phyloP scores from a whole-genome alignment of 2,329 filamentous ascomycete genomes.

The Macrophomina tecta region DNA sequence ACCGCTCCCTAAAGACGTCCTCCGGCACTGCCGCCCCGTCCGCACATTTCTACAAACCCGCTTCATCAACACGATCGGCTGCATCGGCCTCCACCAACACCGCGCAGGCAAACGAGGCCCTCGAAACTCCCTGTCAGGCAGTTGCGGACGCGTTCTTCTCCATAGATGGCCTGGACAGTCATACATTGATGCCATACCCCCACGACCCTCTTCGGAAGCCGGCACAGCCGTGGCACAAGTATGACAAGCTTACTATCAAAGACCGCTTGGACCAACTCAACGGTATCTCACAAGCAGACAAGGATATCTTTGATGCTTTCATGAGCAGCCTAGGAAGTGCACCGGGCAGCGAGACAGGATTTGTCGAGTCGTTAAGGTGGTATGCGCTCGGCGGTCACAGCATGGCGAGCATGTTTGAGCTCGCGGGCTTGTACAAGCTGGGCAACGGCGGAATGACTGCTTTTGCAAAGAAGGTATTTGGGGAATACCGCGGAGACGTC shows the following conservation, averaged over 20 bases:
- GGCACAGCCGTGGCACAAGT: constrained; percentile 32
- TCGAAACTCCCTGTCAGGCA: constrained; percentile 23
- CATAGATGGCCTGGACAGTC: constrained; percentile 39
- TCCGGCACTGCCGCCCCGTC: constrained; percentile 17
- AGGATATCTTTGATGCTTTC: constrained; percentile 33
- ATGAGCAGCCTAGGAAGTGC: constrained; percentile 30
- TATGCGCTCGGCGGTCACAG: constrained; percentile 39
- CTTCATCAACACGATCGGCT: not conserved
- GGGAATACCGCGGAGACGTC: not conserved
- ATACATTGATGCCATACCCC: constrained; percentile 46
- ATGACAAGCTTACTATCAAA: no score
- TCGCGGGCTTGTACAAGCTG: constrained; percentile 35
- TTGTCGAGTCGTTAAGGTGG: constrained; percentile 40
- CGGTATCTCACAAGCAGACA: constrained; percentile 29
- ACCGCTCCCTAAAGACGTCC: constrained; percentile 28
- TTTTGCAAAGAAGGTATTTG: constrained; percentile 27
- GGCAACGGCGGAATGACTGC: constrained; percentile 33
- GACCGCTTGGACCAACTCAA: constrained; percentile 38
- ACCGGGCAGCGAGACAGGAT: constrained; percentile 33
- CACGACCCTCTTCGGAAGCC: constrained; percentile 41
- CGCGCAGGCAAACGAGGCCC: not conserved
- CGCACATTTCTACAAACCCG: not conserved
- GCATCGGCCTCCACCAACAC: not conserved
- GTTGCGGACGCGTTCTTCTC: constrained; percentile 36
- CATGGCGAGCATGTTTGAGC: constrained; percentile 32